Evolutionary conservation across 768 basidiomycete genomes (phyloP), one percentile per base, ranked within the genome.

Genomic region (Mycena metata): DNA sequence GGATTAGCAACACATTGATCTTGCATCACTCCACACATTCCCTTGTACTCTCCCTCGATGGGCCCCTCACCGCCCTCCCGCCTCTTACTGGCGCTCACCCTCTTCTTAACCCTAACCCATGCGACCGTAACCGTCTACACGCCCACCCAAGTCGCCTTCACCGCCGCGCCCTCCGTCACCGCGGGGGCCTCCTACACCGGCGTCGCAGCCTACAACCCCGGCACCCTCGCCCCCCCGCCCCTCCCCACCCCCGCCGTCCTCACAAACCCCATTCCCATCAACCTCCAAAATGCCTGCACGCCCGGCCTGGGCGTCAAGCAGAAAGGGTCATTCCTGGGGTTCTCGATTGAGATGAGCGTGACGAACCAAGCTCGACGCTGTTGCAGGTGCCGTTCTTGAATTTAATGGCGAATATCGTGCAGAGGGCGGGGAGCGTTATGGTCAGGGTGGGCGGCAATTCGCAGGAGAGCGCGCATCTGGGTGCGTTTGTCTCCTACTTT

Each of bases 381-480:
- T 72, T 89, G 16, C 83, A 86, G 51, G 85, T 90, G 43, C 85
- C 89, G 0, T 93, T 94, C 80, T 85, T 94, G n/a, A 95, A 95
- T 75, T 82, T 94, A 35, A 88, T 96, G 83, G 83, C 88, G 6
- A 91, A 92, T 69, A 81, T 96, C 21, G 83, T 82, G 54, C 82
- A 87, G 71, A 85, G 94, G 30, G 86, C 87, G 4, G 92, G 92
- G 4, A 74, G 78, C 1, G 87, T 92, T 9, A 79, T 85, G 17
- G 78, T 94, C n/a, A 88, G 93, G 56, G 82, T 95, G 2, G 93
- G 94, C 26, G 93, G 93, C 56, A 95, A 95, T n/a, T n/a, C n/a
- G n/a, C n/a, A n/a, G n/a, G n/a, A n/a, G n/a, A n/a, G n/a, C n/a
- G n/a, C n/a, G n/a, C n/a, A n/a, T n/a, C n/a, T n/a, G n/a, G n/a